Evolutionary conservation across 495 filamentous ascomycete species (phyloP).

Genomic region (Talaromyces proteolyticus): DNA sequence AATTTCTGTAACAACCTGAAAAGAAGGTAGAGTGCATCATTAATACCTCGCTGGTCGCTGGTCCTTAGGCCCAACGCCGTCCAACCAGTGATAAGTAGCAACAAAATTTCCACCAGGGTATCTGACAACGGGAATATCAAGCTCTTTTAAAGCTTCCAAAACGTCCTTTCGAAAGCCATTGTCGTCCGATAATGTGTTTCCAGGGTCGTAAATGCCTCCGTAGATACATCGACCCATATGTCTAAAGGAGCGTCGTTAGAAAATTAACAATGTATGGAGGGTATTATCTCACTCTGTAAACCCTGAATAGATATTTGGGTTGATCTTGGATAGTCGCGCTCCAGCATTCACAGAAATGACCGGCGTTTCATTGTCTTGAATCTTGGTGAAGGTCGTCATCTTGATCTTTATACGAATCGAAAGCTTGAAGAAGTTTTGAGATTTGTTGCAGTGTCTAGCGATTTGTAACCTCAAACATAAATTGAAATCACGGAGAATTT

Average conservation of each 20-base stretch:
- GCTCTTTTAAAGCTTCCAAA: constrained; percentile 58
- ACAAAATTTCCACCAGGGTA: constrained; percentile 80
- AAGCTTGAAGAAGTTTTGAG: background rate
- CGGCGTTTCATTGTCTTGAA: constrained; percentile 48
- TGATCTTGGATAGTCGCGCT: constrained; percentile 60
- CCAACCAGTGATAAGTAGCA: constrained; percentile 78
- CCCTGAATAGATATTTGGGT: constrained; percentile 68
- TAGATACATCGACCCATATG: constrained; percentile 85
- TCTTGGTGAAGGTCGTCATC: constrained; percentile 68
- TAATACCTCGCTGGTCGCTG: constrained; percentile 50
- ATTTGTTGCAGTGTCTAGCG: too few relatives aligned
- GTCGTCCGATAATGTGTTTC: constrained; percentile 61
- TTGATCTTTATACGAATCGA: constrained; percentile 4
- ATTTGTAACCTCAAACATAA: too few relatives aligned
- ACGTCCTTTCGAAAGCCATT: constrained; percentile 75
- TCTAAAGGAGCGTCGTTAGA: constrained; percentile 28
- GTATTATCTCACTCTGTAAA: constrained; percentile 58
- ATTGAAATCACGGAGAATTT: too few relatives aligned
- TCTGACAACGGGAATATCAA: constrained; percentile 66
- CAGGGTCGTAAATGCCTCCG: constrained; percentile 75
- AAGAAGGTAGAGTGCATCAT: background rate
- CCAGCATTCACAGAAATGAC: constrained; percentile 54
- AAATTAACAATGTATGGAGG: background rate
- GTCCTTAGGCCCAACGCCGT: constrained; percentile 68
- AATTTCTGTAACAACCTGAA: background rate